These are phyloP conservation scores for Actinidia chinensis DNA, from an alignment of 179 eudicot species.

Conservation along the genomic window DNA sequence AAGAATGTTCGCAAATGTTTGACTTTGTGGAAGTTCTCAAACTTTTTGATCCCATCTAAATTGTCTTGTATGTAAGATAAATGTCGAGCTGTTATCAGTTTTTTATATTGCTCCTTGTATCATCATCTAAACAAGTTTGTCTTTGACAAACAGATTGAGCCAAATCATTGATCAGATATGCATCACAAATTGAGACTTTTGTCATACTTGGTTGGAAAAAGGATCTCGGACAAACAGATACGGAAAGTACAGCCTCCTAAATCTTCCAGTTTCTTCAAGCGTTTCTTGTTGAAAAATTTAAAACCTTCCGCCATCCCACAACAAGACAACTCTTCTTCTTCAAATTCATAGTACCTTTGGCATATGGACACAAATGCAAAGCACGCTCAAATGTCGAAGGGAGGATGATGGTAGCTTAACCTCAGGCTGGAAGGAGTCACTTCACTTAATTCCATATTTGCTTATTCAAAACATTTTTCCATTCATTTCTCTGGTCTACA, in stretches of 20 bases:
- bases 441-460: slow-evolving; percentile 16
- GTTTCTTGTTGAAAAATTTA: slow-evolving; percentile 16
- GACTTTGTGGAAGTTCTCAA: background rate
- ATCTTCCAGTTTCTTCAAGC: too few relatives aligned
- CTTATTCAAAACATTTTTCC: slow-evolving; percentile 20
- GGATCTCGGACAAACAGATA: too few relatives aligned
- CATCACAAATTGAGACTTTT: too few relatives aligned
- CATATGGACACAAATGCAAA: slow-evolving; percentile 31
- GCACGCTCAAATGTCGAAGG: slow-evolving; percentile 29
- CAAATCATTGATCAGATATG: too few relatives aligned
- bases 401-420: too few relatives aligned
- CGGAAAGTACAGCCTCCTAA: too few relatives aligned
- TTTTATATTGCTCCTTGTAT: too few relatives aligned
- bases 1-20: background rate
- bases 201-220: too few relatives aligned
- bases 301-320: slow-evolving; percentile 29
- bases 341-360: slow-evolving; percentile 26
- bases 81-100: too few relatives aligned
- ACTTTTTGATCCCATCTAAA: background rate
- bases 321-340: slow-evolving; percentile 20
- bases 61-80: background rate
- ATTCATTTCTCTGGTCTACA: slow-evolving; percentile 8
- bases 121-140: too few relatives aligned
- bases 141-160: too few relatives aligned
- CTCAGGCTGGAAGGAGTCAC: too few relatives aligned